These are phyloP conservation scores for Beauveria bassiana DNA, from an alignment of 2,329 filamentous ascomycete species.

Conservation along the genomic window DNA sequence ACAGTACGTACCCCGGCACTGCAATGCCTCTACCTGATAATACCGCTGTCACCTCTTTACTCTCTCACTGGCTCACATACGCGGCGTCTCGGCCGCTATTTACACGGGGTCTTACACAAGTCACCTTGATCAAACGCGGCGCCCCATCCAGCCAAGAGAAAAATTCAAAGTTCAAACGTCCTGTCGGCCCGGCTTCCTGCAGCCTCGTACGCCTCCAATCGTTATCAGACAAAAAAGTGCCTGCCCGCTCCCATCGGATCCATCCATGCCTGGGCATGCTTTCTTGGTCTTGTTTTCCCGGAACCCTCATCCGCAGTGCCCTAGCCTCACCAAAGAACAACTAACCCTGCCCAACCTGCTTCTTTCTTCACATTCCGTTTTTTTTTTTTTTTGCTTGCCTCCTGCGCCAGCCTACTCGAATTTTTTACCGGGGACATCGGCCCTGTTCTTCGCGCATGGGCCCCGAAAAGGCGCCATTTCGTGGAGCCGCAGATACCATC, in stretches of 20 bases:
- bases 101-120: too few species aligned
- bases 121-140: background rate
- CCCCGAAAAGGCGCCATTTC: background rate
- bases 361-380: background rate
- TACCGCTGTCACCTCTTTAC: too few species aligned
- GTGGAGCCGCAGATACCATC: conserved; percentile 5
- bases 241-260: background rate
- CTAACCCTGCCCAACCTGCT: background rate
- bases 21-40: background rate
- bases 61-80: too few species aligned
- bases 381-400: background rate
- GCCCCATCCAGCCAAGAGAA: background rate
- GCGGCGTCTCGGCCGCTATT: too few species aligned
- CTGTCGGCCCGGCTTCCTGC: conserved; percentile 1
- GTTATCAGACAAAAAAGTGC: background rate
- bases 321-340: background rate
- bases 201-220: background rate
- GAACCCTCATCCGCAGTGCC: background rate
- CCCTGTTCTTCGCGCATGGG: conserved; percentile 6
- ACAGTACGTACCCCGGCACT: background rate
- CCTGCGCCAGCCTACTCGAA: background rate
- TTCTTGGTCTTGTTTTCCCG: conserved; percentile 5
- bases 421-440: conserved; percentile 9
- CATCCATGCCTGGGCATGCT: background rate
- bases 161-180: background rate